Evolutionary conservation across 108 stramenopile genomes (phyloP).

Genomic region (Skeletonema tropicum): DNA sequence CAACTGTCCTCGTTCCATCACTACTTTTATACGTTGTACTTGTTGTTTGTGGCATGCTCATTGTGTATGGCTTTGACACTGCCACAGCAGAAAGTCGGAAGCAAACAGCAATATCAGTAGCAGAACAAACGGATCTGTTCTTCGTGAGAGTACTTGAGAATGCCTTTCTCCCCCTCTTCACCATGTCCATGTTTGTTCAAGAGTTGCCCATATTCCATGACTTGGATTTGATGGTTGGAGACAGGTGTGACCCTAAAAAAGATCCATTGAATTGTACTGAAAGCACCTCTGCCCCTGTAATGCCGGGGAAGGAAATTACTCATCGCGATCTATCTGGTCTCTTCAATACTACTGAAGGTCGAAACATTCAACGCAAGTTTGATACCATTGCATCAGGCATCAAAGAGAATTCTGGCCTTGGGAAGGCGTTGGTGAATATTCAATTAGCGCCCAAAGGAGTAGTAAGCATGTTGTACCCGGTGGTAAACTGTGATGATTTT

Average conservation of each 20-base stretch:
- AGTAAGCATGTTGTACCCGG: conserved; percentile 20
- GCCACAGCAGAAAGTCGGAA: conserved; percentile 19
- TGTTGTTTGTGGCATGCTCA: conserved; percentile 1
- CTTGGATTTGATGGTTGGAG: conserved; percentile 26
- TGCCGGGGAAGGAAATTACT: conserved; percentile 26
- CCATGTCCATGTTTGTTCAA: conserved; percentile 30
- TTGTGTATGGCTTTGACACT: conserved; percentile 12
- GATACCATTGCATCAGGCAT: conserved; percentile 31
- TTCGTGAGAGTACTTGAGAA: conserved; percentile 30
- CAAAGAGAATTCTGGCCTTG: conserved; percentile 25
- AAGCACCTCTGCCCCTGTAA: conserved; percentile 25
- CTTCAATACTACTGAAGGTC: conserved; percentile 17
- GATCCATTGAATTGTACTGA: conserved; percentile 24
- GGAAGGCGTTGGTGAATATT: conserved; percentile 27
- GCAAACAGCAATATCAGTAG: conserved; percentile 12
- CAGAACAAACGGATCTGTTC: conserved; percentile 33
- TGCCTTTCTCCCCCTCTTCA: conserved; percentile 37
- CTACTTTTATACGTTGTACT: conserved; percentile 7
- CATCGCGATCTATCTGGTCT: conserved; percentile 29
- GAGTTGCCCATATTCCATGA: conserved; percentile 21
- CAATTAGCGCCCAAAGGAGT: conserved; percentile 45
- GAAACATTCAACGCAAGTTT: conserved; percentile 20
- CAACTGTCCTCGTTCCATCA: conserved; percentile 12
- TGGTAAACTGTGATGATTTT: conserved; percentile 44
- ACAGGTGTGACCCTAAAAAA: conserved; percentile 19